A percentile compares a stretch with the other conserved stretches of the same genome.
Evolutionary conservation across 495 filamentous ascomycete species (phyloP).

Genomic region (Lasiosphaeria ovina): DNA sequence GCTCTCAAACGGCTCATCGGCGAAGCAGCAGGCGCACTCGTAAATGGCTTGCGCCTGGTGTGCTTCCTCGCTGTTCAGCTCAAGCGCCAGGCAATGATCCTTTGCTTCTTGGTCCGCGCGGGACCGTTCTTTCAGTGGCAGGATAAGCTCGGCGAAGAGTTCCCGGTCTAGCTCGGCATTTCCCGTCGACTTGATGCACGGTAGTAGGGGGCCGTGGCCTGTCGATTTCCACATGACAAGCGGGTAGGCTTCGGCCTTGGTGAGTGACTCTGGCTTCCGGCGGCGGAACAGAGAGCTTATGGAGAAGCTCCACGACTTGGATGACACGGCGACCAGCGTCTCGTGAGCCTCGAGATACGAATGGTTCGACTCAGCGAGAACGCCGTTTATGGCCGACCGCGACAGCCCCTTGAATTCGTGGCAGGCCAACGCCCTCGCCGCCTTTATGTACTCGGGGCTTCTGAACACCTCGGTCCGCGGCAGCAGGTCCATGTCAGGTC

Average conservation of each 20-base stretch:
- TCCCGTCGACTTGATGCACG: conserved; percentile 67
- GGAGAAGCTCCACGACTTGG: conserved; percentile 82
- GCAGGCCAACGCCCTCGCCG: conserved; percentile 58
- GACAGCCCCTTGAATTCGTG: conserved; percentile 84
- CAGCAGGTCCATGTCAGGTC: conserved; percentile 37
- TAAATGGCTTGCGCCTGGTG: conserved; percentile 65
- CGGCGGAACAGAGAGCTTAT: conserved; percentile 71
- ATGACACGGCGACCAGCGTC: conserved; percentile 69
- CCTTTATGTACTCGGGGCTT: conserved; percentile 65
- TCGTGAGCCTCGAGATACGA: conserved; percentile 77
- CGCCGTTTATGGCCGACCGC: conserved; percentile 76
- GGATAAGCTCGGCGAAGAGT: conserved; percentile 64
- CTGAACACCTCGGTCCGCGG: conserved; percentile 73
- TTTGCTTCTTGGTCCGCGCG: conserved; percentile 56
- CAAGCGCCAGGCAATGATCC: conserved; percentile 63
- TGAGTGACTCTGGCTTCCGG: conserved; percentile 59
- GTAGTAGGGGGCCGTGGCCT: conserved; percentile 47
- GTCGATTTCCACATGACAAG: conserved; percentile 63
- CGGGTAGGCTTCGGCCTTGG: conserved; percentile 53
- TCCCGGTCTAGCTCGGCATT: conserved; percentile 79
- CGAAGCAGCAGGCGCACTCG: conserved; percentile 91
- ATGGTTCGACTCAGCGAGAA: conserved; percentile 88
- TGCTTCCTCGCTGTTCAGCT: conserved; percentile 74
- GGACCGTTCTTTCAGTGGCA: conserved; percentile 56
- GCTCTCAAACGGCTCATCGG: conserved; percentile 74